Evolutionary conservation across 2,329 filamentous ascomycete genomes (phyloP).

Genomic region (Aspergillus neoniger): DNA sequence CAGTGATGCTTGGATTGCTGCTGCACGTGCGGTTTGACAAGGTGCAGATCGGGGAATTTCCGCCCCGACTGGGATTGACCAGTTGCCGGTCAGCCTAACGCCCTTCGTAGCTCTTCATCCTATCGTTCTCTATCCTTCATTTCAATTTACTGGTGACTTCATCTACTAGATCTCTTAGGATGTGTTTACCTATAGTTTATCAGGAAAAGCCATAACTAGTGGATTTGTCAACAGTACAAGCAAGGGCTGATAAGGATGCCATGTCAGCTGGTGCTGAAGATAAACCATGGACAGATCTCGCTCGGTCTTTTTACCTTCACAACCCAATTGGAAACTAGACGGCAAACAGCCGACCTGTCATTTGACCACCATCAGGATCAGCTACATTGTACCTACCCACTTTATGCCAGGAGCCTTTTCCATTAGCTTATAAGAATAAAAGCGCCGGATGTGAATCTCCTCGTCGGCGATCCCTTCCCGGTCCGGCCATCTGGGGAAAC

Average conservation of each 20-base stretch:
- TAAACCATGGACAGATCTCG: not conserved
- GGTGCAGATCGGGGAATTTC: conserved; percentile 12
- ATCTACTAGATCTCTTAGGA: not conserved
- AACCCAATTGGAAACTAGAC: not conserved
- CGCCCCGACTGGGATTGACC: conserved; percentile 1
- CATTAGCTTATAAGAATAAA: not conserved
- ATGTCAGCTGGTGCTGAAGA: not conserved
- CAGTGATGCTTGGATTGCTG: not conserved
- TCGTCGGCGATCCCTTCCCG: not conserved
- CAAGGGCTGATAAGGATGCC: not conserved
- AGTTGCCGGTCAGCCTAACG: not conserved
- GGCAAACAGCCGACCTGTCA: not conserved
- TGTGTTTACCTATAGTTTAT: not conserved
- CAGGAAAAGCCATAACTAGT: too few relatives aligned
- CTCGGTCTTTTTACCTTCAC: not conserved
- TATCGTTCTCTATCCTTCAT: not conserved
- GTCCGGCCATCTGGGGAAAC: conserved; percentile 34
- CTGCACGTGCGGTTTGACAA: not conserved
- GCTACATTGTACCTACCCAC: too few relatives aligned
- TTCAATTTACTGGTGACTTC: not conserved
- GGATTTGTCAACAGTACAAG: too few relatives aligned
- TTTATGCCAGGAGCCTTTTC: not conserved
- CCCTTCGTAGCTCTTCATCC: not conserved
- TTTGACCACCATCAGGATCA: not conserved
- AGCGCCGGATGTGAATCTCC: not conserved